Evolutionary conservation across 768 basidiomycete genomes (phyloP), one percentile per base, ranked within the genome.

Genomic region (Suillus spraguei): DNA sequence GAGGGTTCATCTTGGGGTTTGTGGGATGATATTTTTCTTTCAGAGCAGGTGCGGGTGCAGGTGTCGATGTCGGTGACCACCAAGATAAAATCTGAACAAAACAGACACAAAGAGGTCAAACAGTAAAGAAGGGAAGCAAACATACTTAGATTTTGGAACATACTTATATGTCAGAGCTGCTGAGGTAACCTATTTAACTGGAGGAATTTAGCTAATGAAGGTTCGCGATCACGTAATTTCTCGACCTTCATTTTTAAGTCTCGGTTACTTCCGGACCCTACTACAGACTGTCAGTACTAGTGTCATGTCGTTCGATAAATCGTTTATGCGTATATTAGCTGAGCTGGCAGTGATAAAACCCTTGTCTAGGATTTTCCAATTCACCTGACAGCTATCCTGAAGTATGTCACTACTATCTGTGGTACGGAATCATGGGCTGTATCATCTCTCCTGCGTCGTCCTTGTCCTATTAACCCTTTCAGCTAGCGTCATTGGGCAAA

Each of bases 1-100:
- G 77, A 9, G 94, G 95, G 73, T 97, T 97, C 80, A 84, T 78
- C 70, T 87, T 88, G 10, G 91, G 90, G 71, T 92, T 82, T 16
- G 90, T 89, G 1, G 90, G 87, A 76, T 92, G 87, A 65, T 81
- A 91, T 44, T 83, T 81, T 62, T 81, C 80, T 66, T 73, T 65
- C 42, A n/a, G n/a, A n/a, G 69, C 28, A 28, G 70, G 62, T 17
- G 69, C 44, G 11, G 78, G 70, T 20, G 69, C 14, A 5, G 78
- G 61, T 32, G 86, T 84, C 87, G 78, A 69, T 17, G 69, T 17
- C 11, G 77, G 61, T 28, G 86, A 84, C 87, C 86, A 90, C 76
- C 82, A 82, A 5, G 85, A 84, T 22, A 78, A 71, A 22, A 88
- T 75, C 86, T 87, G 61, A 10, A 52, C 13, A 28, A 7, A 3